Base-by-base conservation (phyloP, 2,329 filamentous ascomycete genomes). In the Iodosphaeria phyllophila region DNA sequence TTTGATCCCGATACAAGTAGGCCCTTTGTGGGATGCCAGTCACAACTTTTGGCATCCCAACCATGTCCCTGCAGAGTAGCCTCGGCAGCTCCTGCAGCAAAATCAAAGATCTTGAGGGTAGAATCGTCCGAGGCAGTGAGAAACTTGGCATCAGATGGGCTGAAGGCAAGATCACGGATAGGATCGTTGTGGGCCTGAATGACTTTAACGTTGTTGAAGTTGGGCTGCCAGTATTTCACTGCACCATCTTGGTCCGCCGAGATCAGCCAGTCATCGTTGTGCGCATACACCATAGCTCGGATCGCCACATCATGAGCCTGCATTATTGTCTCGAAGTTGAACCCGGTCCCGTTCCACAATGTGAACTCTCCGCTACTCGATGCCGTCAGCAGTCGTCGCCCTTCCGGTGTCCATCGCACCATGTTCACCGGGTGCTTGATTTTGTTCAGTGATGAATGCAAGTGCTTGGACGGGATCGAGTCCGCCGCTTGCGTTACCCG, bases 271-370 rank as follows among this genome's bases (percentile, higher is more conserved):
- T 98, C 89, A 44, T 92, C 80, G 39, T 78, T 91, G 50, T 95
- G 80, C 3, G 89, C 92, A 57, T 92, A 98, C 35, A 72, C 70
- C 22, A 84, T 60, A 7, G 77, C 74, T 37, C 82, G 69, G 35
- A 92, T 83, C 18, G 80, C 78, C 28, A 74, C 72, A 50, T 93
- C 86, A 49, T 95, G 86, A 19, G 86, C 86, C 57, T 92, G 84
- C 78, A 93, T 93, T 15, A 98, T 93, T 4, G 89, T 95, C 54
- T 98, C 89, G 40, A 98, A 98, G 50, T 98, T 95, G 64, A 98
- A 98, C 13, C 83, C 86, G 21, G 86, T 95, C 33, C 89, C 89
- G 47, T 98, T 98, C 89, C 89, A 98, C 4, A 98, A 54, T 19
- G 91, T 98, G 42, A 98, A 98, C 47, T 98, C 89, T 42, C 89